Evolutionary conservation across 2,329 filamentous ascomycete genomes (phyloP).

Genomic region (Pezicula carpinea): DNA sequence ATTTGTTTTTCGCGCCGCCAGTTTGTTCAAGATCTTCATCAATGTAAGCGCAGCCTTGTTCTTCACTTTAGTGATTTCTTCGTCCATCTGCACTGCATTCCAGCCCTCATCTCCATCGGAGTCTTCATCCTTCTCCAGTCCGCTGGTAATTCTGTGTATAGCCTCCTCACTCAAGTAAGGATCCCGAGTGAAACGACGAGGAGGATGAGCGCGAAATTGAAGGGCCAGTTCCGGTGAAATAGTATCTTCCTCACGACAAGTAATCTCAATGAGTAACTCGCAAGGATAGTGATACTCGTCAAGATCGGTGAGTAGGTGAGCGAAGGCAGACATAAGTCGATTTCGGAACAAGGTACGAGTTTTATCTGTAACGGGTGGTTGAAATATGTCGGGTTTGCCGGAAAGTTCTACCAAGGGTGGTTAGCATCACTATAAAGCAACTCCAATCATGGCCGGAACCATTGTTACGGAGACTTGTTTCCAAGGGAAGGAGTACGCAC

Average conservation of each 20-base stretch:
- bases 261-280: conserved; percentile 19
- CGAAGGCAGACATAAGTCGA: conserved; percentile 53
- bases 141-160: no score
- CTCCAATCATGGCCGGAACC: no score
- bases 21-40: conserved; percentile 44
- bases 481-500: no score
- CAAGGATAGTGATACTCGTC: conserved; percentile 43
- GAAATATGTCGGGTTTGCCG: conserved; percentile 35
- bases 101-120: no score
- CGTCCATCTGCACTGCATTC: conserved; percentile 48
- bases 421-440: no score
- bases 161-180: no score
- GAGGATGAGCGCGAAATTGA: no score
- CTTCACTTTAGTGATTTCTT: conserved; percentile 47
- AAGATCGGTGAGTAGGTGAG: conserved; percentile 49
- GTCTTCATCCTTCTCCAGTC: no score
- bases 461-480: no score
- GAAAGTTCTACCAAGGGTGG: no score
- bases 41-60: conserved; percentile 48
- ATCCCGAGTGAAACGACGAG: no score
- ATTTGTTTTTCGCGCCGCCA: conserved; percentile 25
- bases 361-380: conserved; percentile 44
- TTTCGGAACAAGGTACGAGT: conserved; percentile 50
- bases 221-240: no score
- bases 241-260: conserved; percentile 1